Percentiles rank a stretch among this genome's conserved stretches.
Conservation (phyloP, 805 yeast species). For the Saccharomycopsis amapae region DNA sequence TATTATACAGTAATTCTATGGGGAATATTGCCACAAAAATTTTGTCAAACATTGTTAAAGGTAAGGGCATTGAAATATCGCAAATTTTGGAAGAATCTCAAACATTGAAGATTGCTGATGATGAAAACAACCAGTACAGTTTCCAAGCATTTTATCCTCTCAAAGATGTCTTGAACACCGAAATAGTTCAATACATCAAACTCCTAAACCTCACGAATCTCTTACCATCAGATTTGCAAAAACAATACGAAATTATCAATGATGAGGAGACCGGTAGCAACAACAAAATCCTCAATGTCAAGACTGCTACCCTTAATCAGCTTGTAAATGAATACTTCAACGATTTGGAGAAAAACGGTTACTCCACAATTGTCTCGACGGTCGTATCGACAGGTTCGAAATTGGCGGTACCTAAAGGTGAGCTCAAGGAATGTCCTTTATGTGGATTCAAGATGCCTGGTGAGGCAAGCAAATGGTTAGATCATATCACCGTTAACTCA, state of each 20-base stretch:
- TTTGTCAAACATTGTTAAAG: constrained; percentile 38
- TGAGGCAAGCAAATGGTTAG: constrained; percentile 36
- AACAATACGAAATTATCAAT: constrained; percentile 3
- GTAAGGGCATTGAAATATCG: constrained; percentile 32
- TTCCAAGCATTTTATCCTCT: constrained; percentile 34
- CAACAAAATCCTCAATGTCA: constrained; percentile 27
- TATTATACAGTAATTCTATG: constrained; percentile 34
- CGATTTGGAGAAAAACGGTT: constrained; percentile 37
- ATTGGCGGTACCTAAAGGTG: constrained; percentile 30
- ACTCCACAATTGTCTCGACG: constrained; percentile 41
- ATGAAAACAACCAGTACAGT: constrained; percentile 11
- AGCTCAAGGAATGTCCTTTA: neutral
- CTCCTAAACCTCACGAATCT: constrained; percentile 9
- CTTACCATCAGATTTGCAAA: constrained; percentile 1
- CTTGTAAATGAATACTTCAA: constrained; percentile 36
- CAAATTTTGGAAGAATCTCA: constrained; percentile 31
- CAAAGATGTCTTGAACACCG: constrained; percentile 36
- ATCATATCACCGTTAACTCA: constrained; percentile 35
- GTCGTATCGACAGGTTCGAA: constrained; percentile 42
- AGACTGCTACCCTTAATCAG: constrained; percentile 37
- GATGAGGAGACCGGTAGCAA: constrained; percentile 11
- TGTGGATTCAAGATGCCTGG: constrained; percentile 26
- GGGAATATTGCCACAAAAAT: constrained; percentile 40
- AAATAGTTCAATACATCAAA: constrained; percentile 24
- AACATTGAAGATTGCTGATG: constrained; percentile 23